Evolutionary conservation across 148 eudicot species (phyloP), one percentile per base, ranked within the genome.

Genomic region (Rhododendron williamsianum): DNA sequence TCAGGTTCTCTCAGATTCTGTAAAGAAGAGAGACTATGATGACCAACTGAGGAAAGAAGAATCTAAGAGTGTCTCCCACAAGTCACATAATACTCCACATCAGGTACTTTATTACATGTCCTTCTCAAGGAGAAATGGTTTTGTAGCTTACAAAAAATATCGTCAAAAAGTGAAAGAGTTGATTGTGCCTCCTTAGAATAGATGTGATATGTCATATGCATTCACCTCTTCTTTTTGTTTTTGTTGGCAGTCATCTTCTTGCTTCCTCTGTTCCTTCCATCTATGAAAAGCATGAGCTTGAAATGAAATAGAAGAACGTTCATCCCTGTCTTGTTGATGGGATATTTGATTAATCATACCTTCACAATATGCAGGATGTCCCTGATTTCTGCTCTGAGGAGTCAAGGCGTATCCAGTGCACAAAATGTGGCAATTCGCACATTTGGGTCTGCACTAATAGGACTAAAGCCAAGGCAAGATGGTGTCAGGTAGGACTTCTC

Each of bases 391-490:
- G 81, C 84, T 93, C 98, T 72, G 99, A 97, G 91, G 99, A 95
- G 88, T 97, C 99, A 4, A 94, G 99, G 89, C 93, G 97, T 84
- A 95, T 97, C 89, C 99, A 94, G 76, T 97, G 99, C 92, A 97
- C 98, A 56, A 95, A 97, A 86, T 97, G 99, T 89, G 98, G 98
- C 78, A 84, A 92, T 87, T 94, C 98, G 18, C 99, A 97, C 88
- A 88, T 92, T 58, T 97, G 99, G 99, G 93, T 95, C 89, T 97
- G 99, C 90, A 97, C 99, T 71, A 95, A 92, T 83, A 94, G 99
- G 91, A 88, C 92, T 78, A 97, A 95, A 91, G 88, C 89, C 85
- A 95, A 92, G 90, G 98, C 99, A 60, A 92, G 99, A 91, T 97
- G 99, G 99, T 97, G 99, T 85, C 98, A 97, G 99, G 99, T 95